Conservation (phyloP, 2,329 filamentous ascomycete species). For the Trichophyton equinum region DNA sequence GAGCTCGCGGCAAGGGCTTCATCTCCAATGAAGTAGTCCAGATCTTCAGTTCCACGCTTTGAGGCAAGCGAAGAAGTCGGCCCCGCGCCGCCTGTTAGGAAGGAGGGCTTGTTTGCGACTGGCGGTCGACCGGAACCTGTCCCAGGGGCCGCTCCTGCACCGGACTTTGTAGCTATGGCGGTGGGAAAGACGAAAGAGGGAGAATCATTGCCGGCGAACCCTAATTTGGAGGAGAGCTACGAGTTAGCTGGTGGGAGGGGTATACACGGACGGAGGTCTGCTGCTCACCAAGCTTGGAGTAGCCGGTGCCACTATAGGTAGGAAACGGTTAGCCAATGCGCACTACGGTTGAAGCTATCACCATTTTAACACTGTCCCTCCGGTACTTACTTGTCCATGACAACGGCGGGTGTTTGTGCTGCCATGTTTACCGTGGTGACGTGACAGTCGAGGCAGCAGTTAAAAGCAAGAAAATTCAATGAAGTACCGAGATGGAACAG, state of each 20-base stretch:
- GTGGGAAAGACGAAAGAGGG: conserved; percentile 99
- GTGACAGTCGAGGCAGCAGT: not conserved
- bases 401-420: conserved; percentile 98
- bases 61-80: conserved; percentile 67
- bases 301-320: conserved; percentile 79
- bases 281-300: conserved; percentile 85
- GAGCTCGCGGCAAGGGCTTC: conserved; percentile 74
- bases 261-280: conserved; percentile 4
- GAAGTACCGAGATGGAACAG: not conserved
- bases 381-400: conserved; percentile 98
- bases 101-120: conserved; percentile 89
- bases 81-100: conserved; percentile 81
- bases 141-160: conserved; percentile 52
- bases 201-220: conserved; percentile 97
- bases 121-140: conserved; percentile 80
- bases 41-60: conserved; percentile 92
- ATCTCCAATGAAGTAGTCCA: conserved; percentile 98
- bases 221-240: conserved; percentile 37
- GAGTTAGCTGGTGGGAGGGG: conserved; percentile 20
- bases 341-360: conserved; percentile 13
- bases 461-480: not conserved
- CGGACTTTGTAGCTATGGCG: conserved; percentile 88
- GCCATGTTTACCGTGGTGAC: conserved; percentile 52
- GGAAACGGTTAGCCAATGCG: conserved; percentile 27
- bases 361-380: conserved; percentile 1